Evolutionary conservation across 2,329 filamentous ascomycete species (phyloP), one percentile per base, ranked within the genome.

Genomic region (Beauveria sp.): DNA sequence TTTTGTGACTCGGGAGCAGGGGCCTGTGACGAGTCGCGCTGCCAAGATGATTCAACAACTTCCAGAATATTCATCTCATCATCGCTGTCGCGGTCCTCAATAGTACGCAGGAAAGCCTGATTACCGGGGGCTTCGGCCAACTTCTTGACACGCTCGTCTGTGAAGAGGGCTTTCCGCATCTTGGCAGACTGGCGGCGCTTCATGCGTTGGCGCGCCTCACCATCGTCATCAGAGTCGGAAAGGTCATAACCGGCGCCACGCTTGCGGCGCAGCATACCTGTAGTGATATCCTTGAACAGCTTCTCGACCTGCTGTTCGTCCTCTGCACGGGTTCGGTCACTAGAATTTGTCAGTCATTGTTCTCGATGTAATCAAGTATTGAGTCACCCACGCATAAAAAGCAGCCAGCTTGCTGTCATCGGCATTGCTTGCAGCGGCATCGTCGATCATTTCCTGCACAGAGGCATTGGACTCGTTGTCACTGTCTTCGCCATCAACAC

Each of bases 261-360:
- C 72, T 96, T 93, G 64, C 91, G 88, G 12, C 93, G 88, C 55
- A 99, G 82, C 73, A 86, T 88, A 56, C 95, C 95, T 14, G 89
- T 96, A 5, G 91, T 95, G 68, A 99, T 88, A 70, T 98, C 93
- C 67, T 90, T 93, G 80, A 95, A 91, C 57, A 99, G 83, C 77
- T 95, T 95, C 68, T 93, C 89, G 16, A 97, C 88, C 66, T 90
- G 86, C 68, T 93, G 91, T 72, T 96, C 92, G 68, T 98, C 91
- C 43, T 85, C 84, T 43, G 82, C 85, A 64, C 91, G 87, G 68
- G 93, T 87, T 57, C 89, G 89, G 67, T 96, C 88, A 38, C 90
- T 93, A 63, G 62, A 22, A 5, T 24, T 40, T 18, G 34, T 53
- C 26, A 53, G 28, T 12, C 16, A 28, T 43, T 58, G 61, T 69